Evolutionary conservation across 2,329 filamentous ascomycete genomes (phyloP).

Genomic region (Ceratocystis alfenasii): DNA sequence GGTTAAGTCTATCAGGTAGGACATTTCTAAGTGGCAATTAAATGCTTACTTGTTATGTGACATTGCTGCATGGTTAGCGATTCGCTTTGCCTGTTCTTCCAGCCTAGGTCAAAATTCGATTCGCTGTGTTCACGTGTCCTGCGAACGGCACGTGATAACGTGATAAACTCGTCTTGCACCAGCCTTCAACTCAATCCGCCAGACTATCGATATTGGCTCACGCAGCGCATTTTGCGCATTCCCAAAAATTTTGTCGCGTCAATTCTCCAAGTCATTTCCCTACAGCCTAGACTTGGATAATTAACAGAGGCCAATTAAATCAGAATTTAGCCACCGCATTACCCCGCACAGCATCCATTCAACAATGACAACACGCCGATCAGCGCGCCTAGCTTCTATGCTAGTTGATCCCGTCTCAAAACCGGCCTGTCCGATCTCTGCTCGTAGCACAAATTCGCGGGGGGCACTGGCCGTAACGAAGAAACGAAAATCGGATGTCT

Average conservation of each 20-base stretch:
- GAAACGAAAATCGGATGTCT: slow-evolving; percentile 3
- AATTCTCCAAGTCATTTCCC: background rate
- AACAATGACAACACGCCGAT: slow-evolving; percentile 10
- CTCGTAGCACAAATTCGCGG: background rate
- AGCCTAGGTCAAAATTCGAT: background rate
- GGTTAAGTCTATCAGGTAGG: background rate
- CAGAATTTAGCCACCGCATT: background rate
- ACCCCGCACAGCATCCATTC: background rate
- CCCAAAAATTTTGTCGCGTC: background rate
- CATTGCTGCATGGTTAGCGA: background rate
- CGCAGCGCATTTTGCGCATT: background rate
- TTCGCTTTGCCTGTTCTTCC: background rate
- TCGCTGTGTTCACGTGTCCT: background rate
- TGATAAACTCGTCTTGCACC: background rate
- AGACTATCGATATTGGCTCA: background rate
- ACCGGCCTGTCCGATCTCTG: background rate
- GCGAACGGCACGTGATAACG: background rate
- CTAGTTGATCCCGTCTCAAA: background rate
- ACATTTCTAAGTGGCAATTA: background rate
- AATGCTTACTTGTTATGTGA: background rate
- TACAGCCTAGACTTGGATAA: background rate
- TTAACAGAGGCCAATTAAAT: background rate
- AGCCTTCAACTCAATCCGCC: background rate
- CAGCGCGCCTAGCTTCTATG: slow-evolving; percentile 16
- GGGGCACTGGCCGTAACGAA: background rate